Evolutionary conservation across 2,329 filamentous ascomycete genomes (phyloP), one percentile per base, ranked within the genome.

Genomic region (Aspergillus versicolor): DNA sequence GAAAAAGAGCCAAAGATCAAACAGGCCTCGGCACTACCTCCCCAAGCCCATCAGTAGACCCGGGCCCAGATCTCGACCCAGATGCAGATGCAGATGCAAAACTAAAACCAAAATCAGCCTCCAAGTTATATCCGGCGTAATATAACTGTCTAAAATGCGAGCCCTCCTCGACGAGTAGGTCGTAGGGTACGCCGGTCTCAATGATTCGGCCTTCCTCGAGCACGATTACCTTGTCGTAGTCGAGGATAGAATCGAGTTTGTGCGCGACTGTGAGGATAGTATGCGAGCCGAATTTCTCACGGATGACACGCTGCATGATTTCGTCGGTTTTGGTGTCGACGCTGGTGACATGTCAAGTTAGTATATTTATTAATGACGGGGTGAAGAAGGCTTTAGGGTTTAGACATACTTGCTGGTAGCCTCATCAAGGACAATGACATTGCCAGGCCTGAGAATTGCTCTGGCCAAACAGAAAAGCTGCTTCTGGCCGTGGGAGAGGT

Each of bases 381-480:
- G 24, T 6, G n/a, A 17, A 9, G 11, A 44, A 44, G 42, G 12
- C 15, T 3, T 5, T 19, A 21, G 21, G 15, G 9, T 4, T 15
- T 9, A 30, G 15, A 54, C 52, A 24, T 58, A 62, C 60, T 58
- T 61, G 60, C 58, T 62, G 17, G 57, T 62, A 11, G 59, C 76
- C 63, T 80, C 77, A 56, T 80, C 77, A 19, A 80, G 69, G 34
- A 80, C 71, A 12, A 80, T 67, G 52, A 79, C 72, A 22, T 72
- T 75, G 49, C 74, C 73, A 8, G 70, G 67, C 8, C 80, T 72
- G 7, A 88, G 68, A 17, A 88, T 76, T 0, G 84, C 86, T 0
- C 85, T 72, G 0, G 82, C 85, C 1, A 89, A 77, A 60, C 81
- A 85, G 62, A 89, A 86, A 0, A 89, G 76, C 64, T 89, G 86